Conservation (phyloP, 1,139 yeast genomes). For the Chernovozyma aurita region DNA sequence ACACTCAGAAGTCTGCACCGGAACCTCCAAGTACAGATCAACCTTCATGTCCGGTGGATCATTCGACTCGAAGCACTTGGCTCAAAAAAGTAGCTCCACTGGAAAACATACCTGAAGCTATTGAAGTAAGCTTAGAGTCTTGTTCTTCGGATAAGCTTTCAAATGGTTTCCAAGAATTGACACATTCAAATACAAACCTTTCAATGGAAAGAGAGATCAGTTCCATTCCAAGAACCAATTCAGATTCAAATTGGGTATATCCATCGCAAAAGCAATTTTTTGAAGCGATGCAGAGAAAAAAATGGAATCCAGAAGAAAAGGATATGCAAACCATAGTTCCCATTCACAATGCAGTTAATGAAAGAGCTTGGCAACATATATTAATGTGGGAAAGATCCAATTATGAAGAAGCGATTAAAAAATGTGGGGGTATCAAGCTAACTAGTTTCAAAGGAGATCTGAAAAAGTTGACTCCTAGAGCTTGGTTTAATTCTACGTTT, state of each 20-base stretch:
- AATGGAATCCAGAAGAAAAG: conserved; percentile 74
- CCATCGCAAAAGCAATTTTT: conserved; percentile 94
- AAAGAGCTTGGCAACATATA: conserved; percentile 86
- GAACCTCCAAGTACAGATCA: conserved; percentile 10
- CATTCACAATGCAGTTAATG: conserved; percentile 90
- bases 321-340: conserved; percentile 94
- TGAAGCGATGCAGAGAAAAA: conserved; percentile 89
- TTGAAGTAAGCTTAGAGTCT: conserved; percentile 38
- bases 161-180: conserved; percentile 13
- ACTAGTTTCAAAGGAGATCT: conserved; percentile 90
- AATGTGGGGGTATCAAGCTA: conserved; percentile 81
- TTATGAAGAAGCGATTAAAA: conserved; percentile 42
- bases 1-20: conserved; percentile 2
- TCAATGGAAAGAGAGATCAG: conserved; percentile 74
- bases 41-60: conserved; percentile 66
- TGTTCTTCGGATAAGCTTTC: conserved; percentile 44
- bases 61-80: conserved; percentile 57
- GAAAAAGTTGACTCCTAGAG: conserved; percentile 81
- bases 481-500: conserved; percentile 61
- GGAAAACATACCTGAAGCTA: conserved; percentile 31
- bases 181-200: conserved; percentile 26
- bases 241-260: conserved; percentile 75
- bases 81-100: conserved; percentile 31
- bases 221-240: conserved; percentile 77
- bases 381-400: conserved; percentile 71